Evolutionary conservation across 2,329 filamentous ascomycete genomes (phyloP).

Genomic region (Colletotrichum tabaci): DNA sequence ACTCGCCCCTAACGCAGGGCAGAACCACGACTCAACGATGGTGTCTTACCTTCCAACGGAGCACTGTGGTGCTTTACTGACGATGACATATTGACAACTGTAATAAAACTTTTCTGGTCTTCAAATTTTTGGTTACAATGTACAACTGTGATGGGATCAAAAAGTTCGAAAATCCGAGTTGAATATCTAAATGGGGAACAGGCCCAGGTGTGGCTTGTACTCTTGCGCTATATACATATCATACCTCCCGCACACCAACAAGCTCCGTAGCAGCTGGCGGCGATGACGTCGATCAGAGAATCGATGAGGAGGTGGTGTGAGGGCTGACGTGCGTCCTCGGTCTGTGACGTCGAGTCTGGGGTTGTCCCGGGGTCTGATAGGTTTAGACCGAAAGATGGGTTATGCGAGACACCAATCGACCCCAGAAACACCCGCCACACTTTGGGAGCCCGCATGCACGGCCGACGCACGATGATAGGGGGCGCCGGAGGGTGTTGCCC

Average conservation of each 20-base stretch:
- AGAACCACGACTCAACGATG: no score
- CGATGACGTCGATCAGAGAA: conserved; percentile 22
- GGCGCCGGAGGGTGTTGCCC: not conserved
- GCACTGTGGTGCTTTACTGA: conserved; percentile 19
- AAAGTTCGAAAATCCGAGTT: not conserved
- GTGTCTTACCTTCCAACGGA: conserved; percentile 18
- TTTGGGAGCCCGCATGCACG: conserved; percentile 3
- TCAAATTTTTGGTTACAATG: not conserved
- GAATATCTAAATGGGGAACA: rapidly evolving
- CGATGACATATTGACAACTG: conserved; percentile 20
- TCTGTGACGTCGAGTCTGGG: conserved; percentile 39
- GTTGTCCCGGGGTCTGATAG: conserved; percentile 34
- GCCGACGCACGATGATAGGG: conserved; percentile 23
- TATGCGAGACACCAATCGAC: conserved; percentile 38
- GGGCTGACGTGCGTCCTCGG: conserved; percentile 32
- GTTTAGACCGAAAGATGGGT: conserved; percentile 17
- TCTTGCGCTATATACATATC: conserved; percentile 18
- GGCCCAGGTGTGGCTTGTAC: conserved; percentile 7
- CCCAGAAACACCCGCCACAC: conserved; percentile 21
- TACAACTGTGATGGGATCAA: not conserved
- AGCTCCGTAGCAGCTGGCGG: conserved; percentile 7
- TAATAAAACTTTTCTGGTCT: not conserved
- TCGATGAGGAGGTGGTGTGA: conserved; percentile 31
- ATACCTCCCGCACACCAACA: not conserved
- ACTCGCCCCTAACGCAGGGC: no score